A percentile compares a stretch with the other conserved stretches of the same genome.
phyloP scores from a whole-genome alignment of 2,329 filamentous ascomycete species.

The Neobulgaria alba region DNA sequence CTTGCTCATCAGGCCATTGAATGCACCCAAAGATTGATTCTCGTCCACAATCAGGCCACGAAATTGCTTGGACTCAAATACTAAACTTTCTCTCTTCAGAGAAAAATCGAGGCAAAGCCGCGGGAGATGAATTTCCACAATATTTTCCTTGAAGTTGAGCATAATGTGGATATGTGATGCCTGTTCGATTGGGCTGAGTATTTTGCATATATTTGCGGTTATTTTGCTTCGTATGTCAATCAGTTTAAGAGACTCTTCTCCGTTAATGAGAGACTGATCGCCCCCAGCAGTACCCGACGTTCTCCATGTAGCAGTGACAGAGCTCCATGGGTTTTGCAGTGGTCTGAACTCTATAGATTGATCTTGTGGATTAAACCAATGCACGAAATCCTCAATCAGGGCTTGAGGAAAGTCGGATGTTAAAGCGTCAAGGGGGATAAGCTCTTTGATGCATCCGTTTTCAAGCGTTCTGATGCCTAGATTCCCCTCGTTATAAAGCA shows the following conservation, averaged over 20 bases:
- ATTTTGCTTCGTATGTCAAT: conserved; percentile 32
- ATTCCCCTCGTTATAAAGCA: conserved; percentile 6
- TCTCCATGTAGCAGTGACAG: conserved; percentile 23
- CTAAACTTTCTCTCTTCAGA: conserved; percentile 18
- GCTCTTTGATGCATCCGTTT: conserved; percentile 7
- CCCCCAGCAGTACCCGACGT: conserved; percentile 1
- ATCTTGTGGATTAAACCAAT: conserved; percentile 7
- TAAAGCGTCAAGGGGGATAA: conserved; percentile 8
- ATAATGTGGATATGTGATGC: conserved; percentile 30
- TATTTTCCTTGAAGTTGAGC: conserved; percentile 8
- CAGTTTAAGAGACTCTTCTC: conserved; percentile 17
- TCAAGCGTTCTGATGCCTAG: conserved; percentile 25
- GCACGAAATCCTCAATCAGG: conserved; percentile 10
- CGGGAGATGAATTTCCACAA: conserved; percentile 34
- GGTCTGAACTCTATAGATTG: conserved; percentile 17
- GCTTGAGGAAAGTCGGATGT: conserved; percentile 9
- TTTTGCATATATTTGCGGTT: conserved; percentile 23
- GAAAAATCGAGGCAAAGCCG: conserved; percentile 40
- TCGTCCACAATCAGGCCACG: conserved; percentile 40
- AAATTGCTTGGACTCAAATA: conserved; percentile 40
- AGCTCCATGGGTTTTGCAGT: conserved; percentile 23
- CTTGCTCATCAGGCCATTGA: conserved; percentile 41
- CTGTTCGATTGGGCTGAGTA: conserved; percentile 33
- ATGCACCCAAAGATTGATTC: conserved; percentile 37
- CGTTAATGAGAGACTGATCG: conserved; percentile 10